Conservation (phyloP, 331 rosid genomes). For the Cydonia oblonga region DNA sequence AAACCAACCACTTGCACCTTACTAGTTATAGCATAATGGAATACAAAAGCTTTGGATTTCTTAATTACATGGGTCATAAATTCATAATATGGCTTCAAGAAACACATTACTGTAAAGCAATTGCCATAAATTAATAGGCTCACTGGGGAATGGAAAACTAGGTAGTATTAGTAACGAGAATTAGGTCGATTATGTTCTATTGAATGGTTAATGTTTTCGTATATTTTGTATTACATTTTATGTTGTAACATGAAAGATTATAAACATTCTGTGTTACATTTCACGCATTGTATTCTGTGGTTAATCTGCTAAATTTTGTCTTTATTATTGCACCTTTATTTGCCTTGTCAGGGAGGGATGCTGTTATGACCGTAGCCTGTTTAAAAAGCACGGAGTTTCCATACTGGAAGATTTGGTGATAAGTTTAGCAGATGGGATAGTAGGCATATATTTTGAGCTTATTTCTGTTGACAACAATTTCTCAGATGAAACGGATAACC, state of each 20-base stretch:
- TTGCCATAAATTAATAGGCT: background rate
- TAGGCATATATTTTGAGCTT: conserved; percentile 74
- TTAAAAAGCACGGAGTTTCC: conserved; percentile 57
- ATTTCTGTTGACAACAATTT: conserved; percentile 80
- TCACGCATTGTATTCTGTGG: background rate
- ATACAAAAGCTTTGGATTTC: background rate
- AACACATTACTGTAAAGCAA: background rate
- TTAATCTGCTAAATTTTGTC: background rate
- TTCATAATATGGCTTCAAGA: background rate
- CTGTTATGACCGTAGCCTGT: conserved; percentile 46
- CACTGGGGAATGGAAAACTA: background rate
- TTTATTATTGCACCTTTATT: conserved; percentile 10
- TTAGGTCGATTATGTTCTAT: background rate
- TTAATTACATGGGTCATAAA: background rate
- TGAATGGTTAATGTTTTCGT: background rate
- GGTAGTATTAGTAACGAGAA: background rate
- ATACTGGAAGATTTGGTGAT: conserved; percentile 86
- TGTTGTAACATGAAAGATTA: background rate
- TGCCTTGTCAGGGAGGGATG: conserved; percentile 45
- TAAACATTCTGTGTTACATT: background rate
- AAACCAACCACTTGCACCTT: background rate
- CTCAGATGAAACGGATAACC: conserved; percentile 48
- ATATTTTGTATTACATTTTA: background rate
- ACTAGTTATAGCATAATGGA: background rate
- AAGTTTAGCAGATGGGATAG: conserved; percentile 74